phyloP scores from a whole-genome alignment of 164 flowering plant genomes.

The Vitis vinifera region ASM3070453v1 NC_081809.1:7354501-7355000 shows the following conservation, averaged over 20 bases:
- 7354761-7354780: conserved; percentile 9
- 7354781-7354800: background rate
- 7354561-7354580: too few relatives aligned
- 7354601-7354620: too few relatives aligned
- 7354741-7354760: background rate
- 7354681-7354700: background rate
- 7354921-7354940: conserved; percentile 19
- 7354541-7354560: too few relatives aligned
- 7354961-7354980: conserved; percentile 10
- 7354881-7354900: conserved; percentile 17
- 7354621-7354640: too few relatives aligned
- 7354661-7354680: too few relatives aligned
- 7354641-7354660: too few relatives aligned
- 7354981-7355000: conserved; percentile 6
- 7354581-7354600: too few relatives aligned
- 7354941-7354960: conserved; percentile 26
- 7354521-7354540: too few relatives aligned
- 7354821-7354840: conserved; percentile 11
- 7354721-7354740: background rate
- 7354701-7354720: background rate
- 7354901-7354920: background rate
- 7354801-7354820: background rate
- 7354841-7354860: conserved; percentile 28
- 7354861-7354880: conserved; percentile 29
- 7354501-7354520: too few relatives aligned